Base-by-base conservation (phyloP, 2,329 filamentous ascomycete species). In the Alternaria dauci region DNA sequence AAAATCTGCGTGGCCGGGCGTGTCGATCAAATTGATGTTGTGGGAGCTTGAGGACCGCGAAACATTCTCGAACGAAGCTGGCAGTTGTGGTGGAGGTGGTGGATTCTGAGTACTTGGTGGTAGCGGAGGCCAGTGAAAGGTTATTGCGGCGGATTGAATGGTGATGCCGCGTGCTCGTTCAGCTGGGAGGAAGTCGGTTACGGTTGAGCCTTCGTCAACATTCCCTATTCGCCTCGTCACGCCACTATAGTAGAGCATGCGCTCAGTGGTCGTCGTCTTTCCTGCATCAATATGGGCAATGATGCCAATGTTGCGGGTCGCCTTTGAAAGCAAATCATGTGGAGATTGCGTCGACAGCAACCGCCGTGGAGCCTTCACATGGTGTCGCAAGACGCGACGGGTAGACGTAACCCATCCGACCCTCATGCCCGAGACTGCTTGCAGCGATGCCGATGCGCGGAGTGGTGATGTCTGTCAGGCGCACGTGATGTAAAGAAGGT, bases 251-350 rank as follows among this genome's bases (percentile, higher is more conserved):
- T 93, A 98, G 73, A 99, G 90, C 94, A 98, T 98, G 59, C 95
- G 93, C 87, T 99, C 95, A 4, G 95, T 98, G 0, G 95, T 99
- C 0, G 95, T 98, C 1, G 95, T 99, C 84, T 99, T 99, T 8
- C 95, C 95, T 58, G 95, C 95, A 88, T 98, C 95, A 67, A 99
- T 97, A 79, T 99, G 95, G 61, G 95, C 95, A 78, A 99, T 97
- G 69, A 99, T 98, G 63, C 95, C 95, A 76, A 99, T 97, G 76
- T 99, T 99, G 70, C 94, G 87, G 52, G 94, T 95, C 52, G 93
- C 94, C 71, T 87, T 87, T 39, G 87, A 83, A 18, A 88, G 81
- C 62, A 63, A 56, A 51, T 71, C 68, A 56, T 65, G 47, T 32
- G 69, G 67, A 41, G 58, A 25, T 18, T 61, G 65, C 28, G 67